A percentile compares a stretch with the other conserved stretches of the same genome.
Evolutionary conservation across 768 basidiomycete genomes (phyloP).

Genomic region (Fistulinella prunicolor): DNA sequence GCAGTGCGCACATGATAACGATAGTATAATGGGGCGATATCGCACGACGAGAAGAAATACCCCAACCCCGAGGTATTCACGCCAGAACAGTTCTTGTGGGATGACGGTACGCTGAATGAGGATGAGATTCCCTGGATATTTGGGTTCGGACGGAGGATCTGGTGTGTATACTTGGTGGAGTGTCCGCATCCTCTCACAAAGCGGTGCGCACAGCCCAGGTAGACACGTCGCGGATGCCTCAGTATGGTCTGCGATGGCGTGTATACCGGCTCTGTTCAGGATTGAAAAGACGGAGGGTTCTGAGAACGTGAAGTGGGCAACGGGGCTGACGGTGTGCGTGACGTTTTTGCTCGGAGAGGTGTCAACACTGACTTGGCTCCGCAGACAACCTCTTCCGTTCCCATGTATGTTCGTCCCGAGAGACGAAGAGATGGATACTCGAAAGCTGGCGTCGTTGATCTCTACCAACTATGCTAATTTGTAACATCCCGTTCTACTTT

Average conservation of each 20-base stretch:
- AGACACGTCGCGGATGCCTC: slow-evolving; percentile 22
- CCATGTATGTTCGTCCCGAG: slow-evolving; percentile 16
- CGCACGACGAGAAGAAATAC: slow-evolving; percentile 37
- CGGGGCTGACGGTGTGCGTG: slow-evolving; percentile 12
- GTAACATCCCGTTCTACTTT: too few relatives aligned
- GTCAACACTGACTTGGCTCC: neutral
- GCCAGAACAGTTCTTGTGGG: slow-evolving; percentile 37
- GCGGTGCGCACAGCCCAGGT: slow-evolving; percentile 11
- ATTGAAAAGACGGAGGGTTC: slow-evolving; percentile 16
- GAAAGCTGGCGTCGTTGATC: slow-evolving; percentile 13
- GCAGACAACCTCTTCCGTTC: slow-evolving; percentile 17
- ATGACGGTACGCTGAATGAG: slow-evolving; percentile 15
- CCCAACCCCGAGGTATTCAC: slow-evolving; percentile 32
- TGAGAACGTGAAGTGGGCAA: slow-evolving; percentile 18
- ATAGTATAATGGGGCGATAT: slow-evolving; percentile 35
- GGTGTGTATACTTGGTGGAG: slow-evolving; percentile 4
- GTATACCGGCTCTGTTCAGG: slow-evolving; percentile 14
- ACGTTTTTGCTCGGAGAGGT: neutral
- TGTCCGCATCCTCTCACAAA: too few relatives aligned
- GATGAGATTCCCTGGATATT: slow-evolving; percentile 12
- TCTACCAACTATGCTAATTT: slow-evolving; percentile 3
- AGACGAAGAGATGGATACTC: slow-evolving; percentile 12
- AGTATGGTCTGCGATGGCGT: slow-evolving; percentile 23
- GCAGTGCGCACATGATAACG: neutral
- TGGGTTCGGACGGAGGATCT: slow-evolving; percentile 23